Percentiles rank a stretch among this genome's conserved stretches.
These are phyloP conservation scores for Antitrichia curtipendula DNA, from an alignment of 225 moss, liverwort and hornwort species.

Conservation along the genomic window DNA sequence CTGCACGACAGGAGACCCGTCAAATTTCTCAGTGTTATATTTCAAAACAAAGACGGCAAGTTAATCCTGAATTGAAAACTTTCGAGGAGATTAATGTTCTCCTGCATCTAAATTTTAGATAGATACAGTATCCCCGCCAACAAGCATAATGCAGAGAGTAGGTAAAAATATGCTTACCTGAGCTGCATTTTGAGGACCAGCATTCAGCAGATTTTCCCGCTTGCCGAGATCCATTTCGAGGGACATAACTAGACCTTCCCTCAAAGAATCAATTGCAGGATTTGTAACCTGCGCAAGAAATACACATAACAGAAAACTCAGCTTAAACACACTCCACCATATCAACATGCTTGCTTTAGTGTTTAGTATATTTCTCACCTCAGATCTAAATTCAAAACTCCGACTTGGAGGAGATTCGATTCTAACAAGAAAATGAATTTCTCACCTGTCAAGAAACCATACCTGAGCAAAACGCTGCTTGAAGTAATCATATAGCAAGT, in stretches of 20 bases:
- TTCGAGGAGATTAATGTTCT: background rate
- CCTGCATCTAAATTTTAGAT: background rate
- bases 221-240: slow-evolving; percentile 83
- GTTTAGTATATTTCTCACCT: background rate
- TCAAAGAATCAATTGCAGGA: slow-evolving; percentile 88
- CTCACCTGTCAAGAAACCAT: background rate
- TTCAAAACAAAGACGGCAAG: background rate
- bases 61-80: background rate
- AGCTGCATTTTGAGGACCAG: slow-evolving; percentile 65
- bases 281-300: slow-evolving; percentile 65
- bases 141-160: background rate
- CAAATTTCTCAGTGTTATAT: background rate
- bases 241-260: slow-evolving; percentile 96
- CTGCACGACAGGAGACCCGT: slow-evolving; percentile 12
- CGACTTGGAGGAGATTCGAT: background rate
- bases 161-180: slow-evolving; percentile 31
- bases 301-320: background rate
- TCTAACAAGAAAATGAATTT: background rate
- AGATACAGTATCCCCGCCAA: background rate
- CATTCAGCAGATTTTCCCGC: slow-evolving; percentile 63
- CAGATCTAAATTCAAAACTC: background rate
- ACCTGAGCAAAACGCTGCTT: slow-evolving; percentile 99
- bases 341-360: background rate
- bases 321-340: background rate
- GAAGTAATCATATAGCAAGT: slow-evolving; percentile 91